These are phyloP conservation scores for Moniliella sp. DNA, from an alignment of 1,284 basidiomycete genomes.

Conservation along the genomic window DNA sequence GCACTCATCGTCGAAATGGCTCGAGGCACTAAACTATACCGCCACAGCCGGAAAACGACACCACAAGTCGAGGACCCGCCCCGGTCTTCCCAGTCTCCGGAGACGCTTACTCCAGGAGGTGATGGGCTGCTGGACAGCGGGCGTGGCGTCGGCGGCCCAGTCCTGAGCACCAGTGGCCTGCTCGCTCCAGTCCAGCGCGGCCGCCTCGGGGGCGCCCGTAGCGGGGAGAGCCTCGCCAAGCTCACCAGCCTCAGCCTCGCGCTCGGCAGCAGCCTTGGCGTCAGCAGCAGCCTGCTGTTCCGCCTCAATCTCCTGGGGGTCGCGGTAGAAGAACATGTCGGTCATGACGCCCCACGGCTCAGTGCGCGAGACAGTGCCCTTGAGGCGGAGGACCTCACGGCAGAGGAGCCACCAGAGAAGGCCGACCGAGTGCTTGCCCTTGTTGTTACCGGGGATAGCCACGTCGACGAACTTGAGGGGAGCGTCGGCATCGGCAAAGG, in stretches of 20 bases:
- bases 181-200: slow-evolving; percentile 57
- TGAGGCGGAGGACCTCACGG: slow-evolving; percentile 84
- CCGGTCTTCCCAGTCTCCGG: no score
- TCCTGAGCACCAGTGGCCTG: slow-evolving; percentile 35
- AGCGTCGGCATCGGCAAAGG: slow-evolving; percentile 91
- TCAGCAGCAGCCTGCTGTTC: slow-evolving; percentile 61
- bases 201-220: slow-evolving; percentile 16
- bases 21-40: no score
- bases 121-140: background rate
- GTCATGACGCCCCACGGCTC: slow-evolving; percentile 87
- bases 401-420: slow-evolving; percentile 96
- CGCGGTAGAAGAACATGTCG: slow-evolving; percentile 99
- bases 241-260: slow-evolving; percentile 56
- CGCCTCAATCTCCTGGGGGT: slow-evolving; percentile 94
- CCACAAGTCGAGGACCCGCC: no score
- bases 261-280: slow-evolving; percentile 46
- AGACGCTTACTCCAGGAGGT: no score
- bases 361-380: slow-evolving; percentile 71
- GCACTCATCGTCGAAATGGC: no score
- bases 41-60: no score
- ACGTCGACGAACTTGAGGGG: slow-evolving; percentile 91
- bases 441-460: slow-evolving; percentile 98
- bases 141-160: slow-evolving; percentile 30
- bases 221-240: slow-evolving; percentile 39
- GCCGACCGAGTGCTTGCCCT: slow-evolving; percentile 86